phyloP scores from a whole-genome alignment of 306 rosid genomes.

The Cucurbita pepo region DNA sequence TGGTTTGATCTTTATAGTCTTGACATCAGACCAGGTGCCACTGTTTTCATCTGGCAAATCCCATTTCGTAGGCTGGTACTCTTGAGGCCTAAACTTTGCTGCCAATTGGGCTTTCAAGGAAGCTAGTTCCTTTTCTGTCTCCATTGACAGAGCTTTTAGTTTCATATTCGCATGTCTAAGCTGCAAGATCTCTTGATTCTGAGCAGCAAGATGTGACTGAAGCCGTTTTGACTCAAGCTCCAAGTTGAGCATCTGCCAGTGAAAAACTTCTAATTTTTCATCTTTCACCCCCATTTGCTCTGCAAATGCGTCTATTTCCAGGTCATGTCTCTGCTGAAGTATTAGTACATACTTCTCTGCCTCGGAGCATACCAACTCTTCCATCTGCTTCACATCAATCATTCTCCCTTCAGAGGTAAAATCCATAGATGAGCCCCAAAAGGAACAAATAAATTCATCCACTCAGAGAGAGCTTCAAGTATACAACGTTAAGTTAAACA shows the following conservation, averaged over 20 bases:
- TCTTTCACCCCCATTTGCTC: constrained; percentile 79
- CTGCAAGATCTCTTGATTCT: constrained; percentile 51
- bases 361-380: constrained; percentile 64
- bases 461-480: not conserved
- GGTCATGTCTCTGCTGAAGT: constrained; percentile 70
- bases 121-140: constrained; percentile 38
- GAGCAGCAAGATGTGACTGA: constrained; percentile 50
- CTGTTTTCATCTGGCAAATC: constrained; percentile 21
- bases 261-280: constrained; percentile 69
- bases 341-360: constrained; percentile 60
- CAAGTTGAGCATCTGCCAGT: constrained; percentile 68
- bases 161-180: constrained; percentile 59
- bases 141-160: constrained; percentile 46
- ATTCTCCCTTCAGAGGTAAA: constrained; percentile 22
- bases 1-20: constrained; percentile 29
- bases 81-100: constrained; percentile 28
- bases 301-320: constrained; percentile 80
- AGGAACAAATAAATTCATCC: not conserved
- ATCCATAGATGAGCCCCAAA: not conserved
- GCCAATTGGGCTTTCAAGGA: constrained; percentile 51
- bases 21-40: constrained; percentile 27
- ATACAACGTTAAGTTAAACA: not conserved
- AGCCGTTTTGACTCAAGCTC: constrained; percentile 73
- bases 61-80: constrained; percentile 18
- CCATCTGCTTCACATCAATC: constrained; percentile 56